Evolutionary conservation across 495 filamentous ascomycete species (phyloP), one percentile per base, ranked within the genome.

Genomic region (Podospora tetraspora): DNA sequence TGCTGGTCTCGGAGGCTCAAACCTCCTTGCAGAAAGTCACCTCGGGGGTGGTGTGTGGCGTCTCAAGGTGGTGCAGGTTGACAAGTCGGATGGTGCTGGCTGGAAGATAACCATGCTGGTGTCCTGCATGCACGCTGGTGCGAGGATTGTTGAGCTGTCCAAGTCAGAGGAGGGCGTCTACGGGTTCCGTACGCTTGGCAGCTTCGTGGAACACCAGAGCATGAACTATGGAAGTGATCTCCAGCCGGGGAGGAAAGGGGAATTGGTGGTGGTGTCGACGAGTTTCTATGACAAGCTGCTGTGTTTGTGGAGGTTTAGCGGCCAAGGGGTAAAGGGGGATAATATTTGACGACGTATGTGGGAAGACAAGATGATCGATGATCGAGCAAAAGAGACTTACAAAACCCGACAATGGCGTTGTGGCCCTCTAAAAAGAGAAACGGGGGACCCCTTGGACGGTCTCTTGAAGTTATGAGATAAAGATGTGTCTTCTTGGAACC

Each of bases 201-300:
- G 84, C 70, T 95, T 95, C 73, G 91, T 91, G 66, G 92, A 93
- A 76, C 92, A 97, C 79, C 82, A 92, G 80, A 97, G 93, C 76
- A 96, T 98, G 94, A 95, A 94, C 73, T 99, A 99, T 77, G 94
- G 89, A 16, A 91, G 91, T 69, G 92, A 93, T 80, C 85, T 90
- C 29, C 87, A 89, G 78, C 79, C 83, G 16, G 72, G 68, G 25
- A 61, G 52, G 29, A 68, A 68, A 67, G 69, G 65, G 27, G 76
- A 67, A 16, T 64, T 86, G 61, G 73, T 84, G 3, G 83, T 87
- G 70, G 83, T 96, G 11, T 93, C 91, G 27, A 94, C 91, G 24
- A 97, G 93, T 79, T 97, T 97, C 74, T 97, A 97, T 75, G 93
- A 97, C 79, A 86, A 84, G 71, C 78, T 91, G 66, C 71, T 97